A percentile compares a stretch with the other conserved stretches of the same genome.
These are phyloP conservation scores for Diaporthe eres DNA, from an alignment of 2,329 filamentous ascomycete genomes.

Conservation along the genomic window DNA sequence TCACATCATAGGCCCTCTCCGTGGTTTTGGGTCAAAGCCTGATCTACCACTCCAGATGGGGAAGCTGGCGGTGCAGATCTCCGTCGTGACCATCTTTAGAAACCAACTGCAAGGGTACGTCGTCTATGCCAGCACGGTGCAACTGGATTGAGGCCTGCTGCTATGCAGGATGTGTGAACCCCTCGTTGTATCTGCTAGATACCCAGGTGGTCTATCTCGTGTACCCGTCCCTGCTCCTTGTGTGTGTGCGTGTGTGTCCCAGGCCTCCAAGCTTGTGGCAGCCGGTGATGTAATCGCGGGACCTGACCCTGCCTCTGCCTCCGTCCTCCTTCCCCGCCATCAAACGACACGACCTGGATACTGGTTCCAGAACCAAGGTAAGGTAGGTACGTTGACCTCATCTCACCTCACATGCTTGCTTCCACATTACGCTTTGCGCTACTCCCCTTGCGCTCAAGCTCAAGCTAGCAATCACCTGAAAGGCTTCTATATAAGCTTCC, in stretches of 20 bases:
- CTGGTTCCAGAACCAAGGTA: not conserved
- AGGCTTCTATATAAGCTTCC: conserved; percentile 1
- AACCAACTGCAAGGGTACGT: not conserved
- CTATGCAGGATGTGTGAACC: not conserved
- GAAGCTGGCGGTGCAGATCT: not conserved
- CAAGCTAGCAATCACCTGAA: not conserved
- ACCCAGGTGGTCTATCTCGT: too few relatives aligned
- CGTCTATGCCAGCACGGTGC: not conserved
- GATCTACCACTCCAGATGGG: not conserved
- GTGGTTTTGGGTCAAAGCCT: conserved; percentile 17
- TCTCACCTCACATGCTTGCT: conserved; percentile 15
- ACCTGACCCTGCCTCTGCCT: not conserved
- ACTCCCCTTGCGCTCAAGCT: conserved; percentile 11
- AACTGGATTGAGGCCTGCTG: not conserved
- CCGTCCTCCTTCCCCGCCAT: not conserved
- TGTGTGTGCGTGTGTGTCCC: not conserved
- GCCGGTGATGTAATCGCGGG: conserved; percentile 20
- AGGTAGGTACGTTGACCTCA: conserved; percentile 4
- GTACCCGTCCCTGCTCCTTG: not conserved
- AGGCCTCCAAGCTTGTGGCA: conserved; percentile 10
- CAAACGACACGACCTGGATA: not conserved
- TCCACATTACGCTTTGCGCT: not conserved
- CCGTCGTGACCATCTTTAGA: conserved; percentile 3
- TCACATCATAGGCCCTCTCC: conserved; percentile 12
- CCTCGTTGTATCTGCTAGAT: not conserved